Evolutionary conservation across 208 protist species (phyloP).

Genomic region (Leishmania tarentolae): DNA sequence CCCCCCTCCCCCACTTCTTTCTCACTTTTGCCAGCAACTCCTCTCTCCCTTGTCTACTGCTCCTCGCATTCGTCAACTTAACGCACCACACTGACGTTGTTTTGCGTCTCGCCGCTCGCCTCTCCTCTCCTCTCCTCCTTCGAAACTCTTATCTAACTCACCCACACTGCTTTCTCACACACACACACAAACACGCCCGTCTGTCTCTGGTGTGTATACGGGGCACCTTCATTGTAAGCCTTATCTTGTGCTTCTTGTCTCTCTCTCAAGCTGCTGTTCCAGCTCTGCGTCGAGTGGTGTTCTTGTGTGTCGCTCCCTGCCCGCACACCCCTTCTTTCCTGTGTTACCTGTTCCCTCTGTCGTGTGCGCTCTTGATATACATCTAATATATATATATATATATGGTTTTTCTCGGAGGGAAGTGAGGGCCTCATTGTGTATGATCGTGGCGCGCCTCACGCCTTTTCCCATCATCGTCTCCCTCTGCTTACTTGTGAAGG

Average conservation of each 20-base stretch:
- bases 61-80: background rate
- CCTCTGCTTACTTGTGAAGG: background rate
- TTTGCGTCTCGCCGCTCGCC: background rate
- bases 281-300: background rate
- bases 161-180: background rate
- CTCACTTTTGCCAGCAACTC: background rate
- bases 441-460: background rate
- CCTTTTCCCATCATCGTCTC: background rate
- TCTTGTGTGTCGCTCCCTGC: background rate
- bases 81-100: background rate
- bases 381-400: too few species aligned
- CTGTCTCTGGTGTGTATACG: background rate
- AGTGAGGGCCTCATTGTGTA: too few species aligned
- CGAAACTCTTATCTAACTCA: background rate
- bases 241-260: background rate
- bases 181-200: too few species aligned
- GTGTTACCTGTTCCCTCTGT: background rate
- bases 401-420: too few species aligned
- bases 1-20: too few species aligned
- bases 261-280: background rate
- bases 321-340: background rate
- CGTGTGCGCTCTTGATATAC: background rate
- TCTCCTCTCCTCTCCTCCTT: background rate
- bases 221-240: background rate
- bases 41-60: background rate